Base-by-base conservation (phyloP, 495 filamentous ascomycete species). In the Pyronema omphalodes region DNA sequence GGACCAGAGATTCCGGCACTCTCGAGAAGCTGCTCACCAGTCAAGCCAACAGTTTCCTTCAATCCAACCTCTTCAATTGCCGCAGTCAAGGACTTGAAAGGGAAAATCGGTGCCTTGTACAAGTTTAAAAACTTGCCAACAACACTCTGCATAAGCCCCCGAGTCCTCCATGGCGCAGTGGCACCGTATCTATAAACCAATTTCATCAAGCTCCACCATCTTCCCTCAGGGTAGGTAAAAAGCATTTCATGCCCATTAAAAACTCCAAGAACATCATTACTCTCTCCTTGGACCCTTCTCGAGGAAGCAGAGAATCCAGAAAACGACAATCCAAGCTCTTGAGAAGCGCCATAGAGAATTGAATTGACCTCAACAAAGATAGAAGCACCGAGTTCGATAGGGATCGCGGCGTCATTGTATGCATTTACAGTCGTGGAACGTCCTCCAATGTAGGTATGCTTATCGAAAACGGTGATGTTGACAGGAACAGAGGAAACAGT, bases 281-380 rank as follows among this genome's bases (percentile, higher is more conserved):
- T 60, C 57, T 66, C 23, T 19, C 66, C 64, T 3, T 35, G 40
- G 0, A 55, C 44, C 9, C 55, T 46, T 9, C 14, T 35, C 18
- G 8, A 1, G 3, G 44, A 37, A 4, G 29, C 57, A 14, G 60
- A 37, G 5, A 67, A 67, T 0, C 61, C 67, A n/a, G 64, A 57
- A 5, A 57, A 63, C 0, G 64, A 66, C 4, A 99, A 77, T 29
- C 76, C 78, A 60, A 94, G 84, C 41, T 80, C 73, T 19, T 76
- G 71, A n/a, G 81, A 75, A 0, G 88, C 83, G 45, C 80, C 76
- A 55, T 80, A 76, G 9, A 96, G 76, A 60, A 88, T 93, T 12
- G 78, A 68, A 64, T 99, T 99, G 43, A 85, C 76, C 43, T 83
- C 65, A 29, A 96, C 86, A 63, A 99, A 99, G 58, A 96, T 93